phyloP scores from a whole-genome alignment of 345 rosid genomes.

The Streptanthus diversifolius region DNA sequence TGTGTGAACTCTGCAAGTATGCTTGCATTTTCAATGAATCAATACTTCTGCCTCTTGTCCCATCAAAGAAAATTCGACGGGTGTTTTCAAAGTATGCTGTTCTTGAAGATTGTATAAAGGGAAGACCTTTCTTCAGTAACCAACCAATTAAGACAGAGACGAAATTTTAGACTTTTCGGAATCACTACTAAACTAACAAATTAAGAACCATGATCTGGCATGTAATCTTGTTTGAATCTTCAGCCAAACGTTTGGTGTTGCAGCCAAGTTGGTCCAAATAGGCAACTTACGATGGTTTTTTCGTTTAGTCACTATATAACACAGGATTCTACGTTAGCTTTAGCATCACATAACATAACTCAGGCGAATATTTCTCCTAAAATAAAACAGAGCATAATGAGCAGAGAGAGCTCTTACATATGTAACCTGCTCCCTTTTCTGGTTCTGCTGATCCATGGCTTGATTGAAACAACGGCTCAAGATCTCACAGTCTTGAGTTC shows the following conservation, averaged over 20 bases:
- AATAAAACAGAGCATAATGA: not conserved
- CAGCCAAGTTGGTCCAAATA: slow-evolving; percentile 1
- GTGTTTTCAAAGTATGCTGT: not conserved
- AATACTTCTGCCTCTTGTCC: not conserved
- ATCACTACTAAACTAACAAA: not conserved
- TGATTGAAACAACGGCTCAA: not conserved
- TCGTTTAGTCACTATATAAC: not conserved
- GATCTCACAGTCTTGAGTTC: slow-evolving; percentile 1
- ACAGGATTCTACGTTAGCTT: not conserved
- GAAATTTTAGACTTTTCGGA: not conserved
- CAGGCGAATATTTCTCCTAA: not conserved
- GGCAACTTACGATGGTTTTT: not conserved
- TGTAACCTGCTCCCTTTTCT: slow-evolving; percentile 13
- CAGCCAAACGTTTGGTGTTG: not conserved
- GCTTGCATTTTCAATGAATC: not conserved
- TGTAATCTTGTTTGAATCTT: slow-evolving; percentile 1
- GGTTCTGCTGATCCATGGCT: slow-evolving; percentile 7
- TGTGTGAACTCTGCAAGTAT: not conserved
- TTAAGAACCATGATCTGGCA: not conserved
- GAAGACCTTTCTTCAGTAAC: not conserved
- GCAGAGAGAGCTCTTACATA: slow-evolving; percentile 11
- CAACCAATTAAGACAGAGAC: not conserved
- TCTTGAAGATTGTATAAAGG: not conserved
- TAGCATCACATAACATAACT: slow-evolving; percentile 13
- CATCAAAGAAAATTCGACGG: not conserved